Evolutionary conservation across 2,329 filamentous ascomycete species (phyloP), one percentile per base, ranked within the genome.

Genomic region (Sarocladiaceae sp.): DNA sequence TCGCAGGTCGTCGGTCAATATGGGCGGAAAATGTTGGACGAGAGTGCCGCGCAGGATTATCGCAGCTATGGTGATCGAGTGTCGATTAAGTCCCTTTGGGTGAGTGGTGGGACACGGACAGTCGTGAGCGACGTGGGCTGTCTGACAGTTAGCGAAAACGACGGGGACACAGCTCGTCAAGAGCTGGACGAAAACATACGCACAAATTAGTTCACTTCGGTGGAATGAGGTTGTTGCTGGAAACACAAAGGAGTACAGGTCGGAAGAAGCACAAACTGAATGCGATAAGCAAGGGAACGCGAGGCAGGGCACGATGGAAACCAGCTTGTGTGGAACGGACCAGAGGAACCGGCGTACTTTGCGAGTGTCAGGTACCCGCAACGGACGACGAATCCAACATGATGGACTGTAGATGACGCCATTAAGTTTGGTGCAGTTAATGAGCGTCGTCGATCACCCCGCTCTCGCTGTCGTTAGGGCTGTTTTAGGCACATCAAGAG

Each of bases 381-480:
- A 44, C 8, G 18, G 23, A 44, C n/a, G 18, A 44, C 15, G 40
- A 20, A 40, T 40, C 40, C 40, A n/a, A 23, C 28, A 23, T n/a
- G 17, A n/a, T 20, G 26, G 26, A 12, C n/a, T 31, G 44, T 48
- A 11, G 26, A 48, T 48, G 44, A 48, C 44, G 44, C 44, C 44
- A 29, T 29, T 10, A n/a, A n/a, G 23, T 33, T 15, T 48, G 44
- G 26, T 48, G 44, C 44, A 48, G 44, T 31, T 48, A 31, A 48
- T 48, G 44, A 33, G 44, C 12, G 28, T 11, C 28, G 44, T 33
- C 25, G 44, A 48, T 48, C 44, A 10, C 44, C 44, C 44, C 44
- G 28, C 44, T n/a, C n/a, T 10, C 26, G 40, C n/a, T 10, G 13
- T 12, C n/a, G 6, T 44, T n/a, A 20, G 40, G 40, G 13, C 22